Base-by-base conservation (phyloP, 2,329 filamentous ascomycete genomes). In the Fonsecaea multimorphosa region DNA sequence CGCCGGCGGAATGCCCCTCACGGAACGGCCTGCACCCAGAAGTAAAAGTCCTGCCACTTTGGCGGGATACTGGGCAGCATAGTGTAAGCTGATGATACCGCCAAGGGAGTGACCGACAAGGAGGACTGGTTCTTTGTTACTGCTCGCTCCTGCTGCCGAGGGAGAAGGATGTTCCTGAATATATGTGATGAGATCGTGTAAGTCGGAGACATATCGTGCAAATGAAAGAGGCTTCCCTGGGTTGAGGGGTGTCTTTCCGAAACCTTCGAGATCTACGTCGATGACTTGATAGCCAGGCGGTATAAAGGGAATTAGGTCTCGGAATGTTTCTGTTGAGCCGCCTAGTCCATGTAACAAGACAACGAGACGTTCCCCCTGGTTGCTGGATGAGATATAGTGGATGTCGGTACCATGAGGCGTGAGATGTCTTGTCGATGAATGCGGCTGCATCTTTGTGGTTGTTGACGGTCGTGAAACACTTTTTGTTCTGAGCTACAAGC, bases 71-170 rank as follows among this genome's bases (percentile, higher is more conserved):
- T 64, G 46, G n/a, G 75, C 71, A n/a, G 75, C 75, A 64, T 76
- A 77, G 34, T 78, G 76, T 58, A 79, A 71, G n/a, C 73, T 72
- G 64, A 79, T 70, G 34, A 78, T 75, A 58, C 71, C 74, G 16
- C 76, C 77, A 55, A 79, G 72, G 16, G 76, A 78, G 68, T 79
- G 77, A 19, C 76, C 76, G 56, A 79, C 67, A 56, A 78, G 67
- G 49, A 59, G 55, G 60, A 76, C 38, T 16, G 60, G 16, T 31
- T 61, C 63, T 8, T 34, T 56, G 40, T 27, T 52, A 22, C 40
- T 58, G 44, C 31, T 46, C 55, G 51, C 44, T 52, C 14, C 51
- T 52, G 54, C 12, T 29, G 57, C 8, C 14, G 56, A 38, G 61
- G 34, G 32, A 27, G 61, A 38, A 62, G 44, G 22, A 63, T 59